Evolutionary conservation across 1,284 basidiomycete species (phyloP), one percentile per base, ranked within the genome.

Genomic region (Moesziomyces sp.): DNA sequence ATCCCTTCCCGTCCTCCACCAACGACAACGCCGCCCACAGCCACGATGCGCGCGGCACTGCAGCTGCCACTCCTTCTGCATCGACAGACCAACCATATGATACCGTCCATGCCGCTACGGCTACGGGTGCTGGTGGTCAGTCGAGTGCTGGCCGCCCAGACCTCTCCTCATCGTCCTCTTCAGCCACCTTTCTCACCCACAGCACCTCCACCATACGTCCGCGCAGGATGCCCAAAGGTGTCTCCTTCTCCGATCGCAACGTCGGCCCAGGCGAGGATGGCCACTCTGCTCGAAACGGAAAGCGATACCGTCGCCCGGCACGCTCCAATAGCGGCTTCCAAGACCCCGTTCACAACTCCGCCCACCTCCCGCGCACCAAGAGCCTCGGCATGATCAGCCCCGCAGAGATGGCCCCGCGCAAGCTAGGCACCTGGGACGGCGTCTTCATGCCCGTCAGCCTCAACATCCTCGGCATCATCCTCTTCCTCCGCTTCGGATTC

Each of bases 381-480:
- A 75, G 66, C 40, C 61, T 69, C n/a, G 78, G 77, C 28, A 75
- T 78, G 76, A 75, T 78, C 59, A 66, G 60, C 44, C 64, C 67
- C 13, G 60, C 67, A 26, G 76, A 78, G 54, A 69, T 73, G 47
- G 66, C 72, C 2, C 76, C 80, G 21, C 73, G 81, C 24, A 83
- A 83, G 62, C 76, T 83, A 4, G 82, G 82, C 6, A 83, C 82
- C 11, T 83, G 79, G 78, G 79, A 83, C 44, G 82, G 82, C 42
- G 82, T 83, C 33, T 83, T 83, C 35, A 77, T 83, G 71, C 82
- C 82, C 14, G 81, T 83, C 67, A 79, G 78, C 59, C 77, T 83
- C 46, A 83, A 83, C 67, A 82, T 83, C 48, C 63, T 83, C 30
- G 81, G 82, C 43, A 82, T 83, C 64, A 83, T 83, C 42, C 69